Base-by-base conservation (phyloP, 2,329 filamentous ascomycete species). In the Ceratocystis lukuohia region DNA sequence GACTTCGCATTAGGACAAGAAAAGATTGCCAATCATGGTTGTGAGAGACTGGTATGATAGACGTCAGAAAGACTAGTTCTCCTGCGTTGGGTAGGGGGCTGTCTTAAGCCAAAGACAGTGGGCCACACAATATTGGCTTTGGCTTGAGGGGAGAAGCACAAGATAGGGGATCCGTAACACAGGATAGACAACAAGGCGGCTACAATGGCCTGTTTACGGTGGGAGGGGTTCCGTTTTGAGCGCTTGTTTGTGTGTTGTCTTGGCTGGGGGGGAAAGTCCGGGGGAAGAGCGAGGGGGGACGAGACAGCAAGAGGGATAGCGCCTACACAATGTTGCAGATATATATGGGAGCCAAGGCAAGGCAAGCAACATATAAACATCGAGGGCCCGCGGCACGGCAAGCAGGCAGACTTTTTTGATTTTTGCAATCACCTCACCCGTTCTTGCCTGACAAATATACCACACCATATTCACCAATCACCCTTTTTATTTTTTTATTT, bases 151-250 rank as follows among this genome's bases (percentile, higher is more conserved):
- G 10, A 41, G 33, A 37, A 37, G 28, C 33, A 30, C 53, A 33
- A 59, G 28, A 37, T 28, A 25, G 12, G 53, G 33, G 25, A 33
- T 28, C 4, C 3, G 53, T 25, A 30, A 30, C 53, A 57, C 20
- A 50, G 3, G 46, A 48, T 10, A 30, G 4, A 56, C n/a, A 56
- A 5, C 33, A 28, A 59, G 37, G 53, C 53, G 53, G 53, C 53
- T 59, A 59, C 53, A 59, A 30, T 59, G 28, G 53, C 53, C 53
- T 59, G 53, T 59, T 59, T 8, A 8, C 28, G 53, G 53, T 33
- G 53, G 25, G 33, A 33, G 10, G 8, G 37, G 3, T 41, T 41
- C 37, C 53, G 5, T 59, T 59, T 33, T 3, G 28, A 15, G 22
- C n/a, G 28, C 15, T 30, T 59, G 53, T 59, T 59, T 59, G 33